Conservation (phyloP, 73 alveolate species). For the Blepharisma stoltei region DNA sequence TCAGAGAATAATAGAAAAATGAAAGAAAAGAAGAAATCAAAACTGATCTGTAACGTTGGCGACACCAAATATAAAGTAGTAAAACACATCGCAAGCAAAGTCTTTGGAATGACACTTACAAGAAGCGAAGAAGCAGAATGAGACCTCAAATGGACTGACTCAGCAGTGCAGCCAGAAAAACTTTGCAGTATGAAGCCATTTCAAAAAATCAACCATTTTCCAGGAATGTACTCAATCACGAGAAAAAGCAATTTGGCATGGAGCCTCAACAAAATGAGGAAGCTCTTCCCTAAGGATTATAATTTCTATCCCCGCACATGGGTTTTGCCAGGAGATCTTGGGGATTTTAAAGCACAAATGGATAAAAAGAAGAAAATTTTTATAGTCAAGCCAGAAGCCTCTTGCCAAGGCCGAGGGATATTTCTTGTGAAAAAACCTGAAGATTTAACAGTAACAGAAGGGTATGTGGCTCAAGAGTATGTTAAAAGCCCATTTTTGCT, state of each 20-base stretch:
- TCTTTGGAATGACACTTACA: too few species aligned
- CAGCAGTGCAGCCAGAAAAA: too few species aligned
- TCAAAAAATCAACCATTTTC: neutral
- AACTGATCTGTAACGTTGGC: too few species aligned
- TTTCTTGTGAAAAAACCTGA: conserved; percentile 25
- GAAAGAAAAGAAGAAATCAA: too few species aligned
- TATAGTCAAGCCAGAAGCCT: conserved; percentile 35
- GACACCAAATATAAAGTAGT: too few species aligned
- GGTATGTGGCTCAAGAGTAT: conserved; percentile 71
- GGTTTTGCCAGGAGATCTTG: conserved; percentile 37
- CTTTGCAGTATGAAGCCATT: neutral
- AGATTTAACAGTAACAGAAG: conserved; percentile 28
- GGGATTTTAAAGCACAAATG: conserved; percentile 33
- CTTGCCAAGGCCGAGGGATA: conserved; percentile 47
- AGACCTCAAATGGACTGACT: too few species aligned
- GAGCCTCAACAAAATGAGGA: conserved; percentile 18
- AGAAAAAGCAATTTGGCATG: conserved; percentile 19
- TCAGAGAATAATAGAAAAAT: too few species aligned
- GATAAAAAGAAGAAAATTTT: conserved; percentile 24
- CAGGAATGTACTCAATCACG: conserved; percentile 20
- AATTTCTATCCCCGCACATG: conserved; percentile 43
- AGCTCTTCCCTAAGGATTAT: conserved; percentile 28
- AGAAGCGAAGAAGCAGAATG: too few species aligned
- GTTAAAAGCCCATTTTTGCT: conserved; percentile 84
- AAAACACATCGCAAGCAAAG: too few species aligned